Evolutionary conservation across 2,329 filamentous ascomycete genomes (phyloP), one percentile per base, ranked within the genome.

Genomic region (Biscogniauxia marginata): DNA sequence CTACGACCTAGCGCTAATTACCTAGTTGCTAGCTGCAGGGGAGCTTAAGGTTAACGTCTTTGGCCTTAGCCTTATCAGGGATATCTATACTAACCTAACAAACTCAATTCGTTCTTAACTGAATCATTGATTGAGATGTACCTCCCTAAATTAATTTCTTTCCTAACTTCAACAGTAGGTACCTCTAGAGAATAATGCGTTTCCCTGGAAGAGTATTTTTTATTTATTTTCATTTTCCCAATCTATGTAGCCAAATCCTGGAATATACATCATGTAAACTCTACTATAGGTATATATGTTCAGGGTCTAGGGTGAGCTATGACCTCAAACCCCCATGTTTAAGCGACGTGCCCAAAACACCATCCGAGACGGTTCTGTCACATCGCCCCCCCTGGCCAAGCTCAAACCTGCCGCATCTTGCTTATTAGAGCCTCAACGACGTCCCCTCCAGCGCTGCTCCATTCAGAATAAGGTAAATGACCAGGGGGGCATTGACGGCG

Each of bases 301-400:
- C 6, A 21, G 55, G 52, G 50, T 53, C 39, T 54, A 53, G 56
- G 46, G 52, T 56, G 60, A 57, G 63, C 63, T 65, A 60, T 62
- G 61, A 61, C 63, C 56, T 39, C 51, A 48, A 49, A 56, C 23
- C 52, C 52, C 55, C 59, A 60, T 59, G 48, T 52, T 59, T 69
- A 68, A 65, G 67, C 68, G 64, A 69, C 56, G 55, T 62, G 57
- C 62, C 64, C 61, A 64, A 78, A 79, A 80, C 78, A 73, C 73
- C 59, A 77, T 67, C 68, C 77, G 77, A 81, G 78, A 81, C 79
- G 72, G 59, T 66, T 74, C 74, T 79, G 78, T 76, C 74, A 78
- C 78, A 78, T 64, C 56, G 57, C 61, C 63, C 65, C 65, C 61
- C 62, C 60, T 65, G 60, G 56, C 60, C 57, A 59, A 56, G 52